Evolutionary conservation across 352 stramenopile genomes (phyloP).

Genomic region (Thalassiosira exigua): DNA sequence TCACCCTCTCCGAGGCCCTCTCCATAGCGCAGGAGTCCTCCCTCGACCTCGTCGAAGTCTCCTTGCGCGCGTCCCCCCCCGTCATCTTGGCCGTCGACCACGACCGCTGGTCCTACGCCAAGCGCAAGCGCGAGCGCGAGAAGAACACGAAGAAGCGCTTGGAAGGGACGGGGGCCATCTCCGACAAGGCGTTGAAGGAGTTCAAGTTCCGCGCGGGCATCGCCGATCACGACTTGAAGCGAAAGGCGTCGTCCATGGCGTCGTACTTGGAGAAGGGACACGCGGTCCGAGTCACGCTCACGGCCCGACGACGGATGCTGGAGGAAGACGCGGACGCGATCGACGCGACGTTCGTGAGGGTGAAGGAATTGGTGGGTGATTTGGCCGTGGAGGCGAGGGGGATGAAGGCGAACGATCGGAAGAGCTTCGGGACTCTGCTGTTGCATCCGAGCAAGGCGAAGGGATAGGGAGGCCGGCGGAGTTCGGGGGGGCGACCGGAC

Average conservation of each 20-base stretch:
- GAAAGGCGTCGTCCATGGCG: slow-evolving; percentile 66
- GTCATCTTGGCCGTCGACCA: slow-evolving; percentile 70
- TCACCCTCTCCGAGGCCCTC: slow-evolving; percentile 61
- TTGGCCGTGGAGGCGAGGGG: slow-evolving; percentile 52
- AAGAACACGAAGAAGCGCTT: slow-evolving; percentile 42
- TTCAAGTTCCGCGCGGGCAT: slow-evolving; percentile 78
- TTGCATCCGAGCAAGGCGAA: slow-evolving; percentile 52
- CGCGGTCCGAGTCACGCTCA: slow-evolving; percentile 71
- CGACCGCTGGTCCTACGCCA: slow-evolving; percentile 63
- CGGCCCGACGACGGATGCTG: slow-evolving; percentile 47
- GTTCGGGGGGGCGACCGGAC: too few relatives aligned
- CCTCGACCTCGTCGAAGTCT: slow-evolving; percentile 69
- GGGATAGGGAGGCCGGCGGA: too few relatives aligned
- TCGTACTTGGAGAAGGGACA: slow-evolving; percentile 67
- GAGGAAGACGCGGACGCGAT: slow-evolving; percentile 58
- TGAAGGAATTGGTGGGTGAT: slow-evolving; percentile 65
- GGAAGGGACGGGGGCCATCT: slow-evolving; percentile 35
- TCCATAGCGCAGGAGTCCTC: slow-evolving; percentile 52
- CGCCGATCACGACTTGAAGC: slow-evolving; percentile 70
- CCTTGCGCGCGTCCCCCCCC: slow-evolving; percentile 54
- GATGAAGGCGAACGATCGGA: slow-evolving; percentile 58
- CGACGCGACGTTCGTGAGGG: slow-evolving; percentile 61
- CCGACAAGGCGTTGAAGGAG: slow-evolving; percentile 53
- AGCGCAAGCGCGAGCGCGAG: slow-evolving; percentile 28
- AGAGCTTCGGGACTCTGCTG: slow-evolving; percentile 51